Conservation (phyloP, 371 early-diverging fungal genomes). For the Lichtheimia ramosa region DNA sequence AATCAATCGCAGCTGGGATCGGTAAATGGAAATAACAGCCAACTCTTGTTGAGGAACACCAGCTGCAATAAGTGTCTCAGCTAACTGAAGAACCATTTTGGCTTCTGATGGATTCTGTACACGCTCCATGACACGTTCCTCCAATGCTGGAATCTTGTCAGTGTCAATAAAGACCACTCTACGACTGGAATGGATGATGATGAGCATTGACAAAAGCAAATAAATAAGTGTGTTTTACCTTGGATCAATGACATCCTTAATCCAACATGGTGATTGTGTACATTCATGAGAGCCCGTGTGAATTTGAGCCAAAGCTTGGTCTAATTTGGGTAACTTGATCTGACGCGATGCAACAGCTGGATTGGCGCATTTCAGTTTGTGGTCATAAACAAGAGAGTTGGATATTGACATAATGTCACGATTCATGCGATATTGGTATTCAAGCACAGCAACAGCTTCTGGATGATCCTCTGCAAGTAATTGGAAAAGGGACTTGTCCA, state of each 20-base stretch:
- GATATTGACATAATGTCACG: slow-evolving; percentile 88
- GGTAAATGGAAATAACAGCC: slow-evolving; percentile 86
- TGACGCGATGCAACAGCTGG: slow-evolving; percentile 54
- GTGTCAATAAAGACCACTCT: slow-evolving; percentile 85
- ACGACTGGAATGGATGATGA: slow-evolving; percentile 23
- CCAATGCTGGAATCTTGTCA: slow-evolving; percentile 64
- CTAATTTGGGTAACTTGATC: slow-evolving; percentile 51
- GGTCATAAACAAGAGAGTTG: slow-evolving; percentile 85
- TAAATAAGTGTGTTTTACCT: slow-evolving; percentile 22
- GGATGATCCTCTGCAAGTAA: slow-evolving; percentile 83
- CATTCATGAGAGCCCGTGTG: slow-evolving; percentile 13
- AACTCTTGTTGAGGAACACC: slow-evolving; percentile 70
- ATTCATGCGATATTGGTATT: slow-evolving; percentile 97
- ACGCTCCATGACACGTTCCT: slow-evolving; percentile 50
- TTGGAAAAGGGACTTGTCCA: slow-evolving; percentile 75
- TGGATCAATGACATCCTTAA: slow-evolving; percentile 63
- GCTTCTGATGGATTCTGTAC: slow-evolving; percentile 77
- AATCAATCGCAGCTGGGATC: slow-evolving; percentile 80
- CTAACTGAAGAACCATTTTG: slow-evolving; percentile 54
- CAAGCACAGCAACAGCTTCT: slow-evolving; percentile 72
- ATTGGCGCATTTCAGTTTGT: slow-evolving; percentile 79
- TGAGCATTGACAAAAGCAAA: too few species aligned
- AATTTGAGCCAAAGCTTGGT: slow-evolving; percentile 22
- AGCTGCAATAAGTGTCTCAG: slow-evolving; percentile 54
- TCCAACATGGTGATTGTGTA: slow-evolving; percentile 58